These are phyloP conservation scores for Saccharomycopsis hybrid DNA, from an alignment of 1,139 yeast species.

Conservation along the genomic window DNA sequence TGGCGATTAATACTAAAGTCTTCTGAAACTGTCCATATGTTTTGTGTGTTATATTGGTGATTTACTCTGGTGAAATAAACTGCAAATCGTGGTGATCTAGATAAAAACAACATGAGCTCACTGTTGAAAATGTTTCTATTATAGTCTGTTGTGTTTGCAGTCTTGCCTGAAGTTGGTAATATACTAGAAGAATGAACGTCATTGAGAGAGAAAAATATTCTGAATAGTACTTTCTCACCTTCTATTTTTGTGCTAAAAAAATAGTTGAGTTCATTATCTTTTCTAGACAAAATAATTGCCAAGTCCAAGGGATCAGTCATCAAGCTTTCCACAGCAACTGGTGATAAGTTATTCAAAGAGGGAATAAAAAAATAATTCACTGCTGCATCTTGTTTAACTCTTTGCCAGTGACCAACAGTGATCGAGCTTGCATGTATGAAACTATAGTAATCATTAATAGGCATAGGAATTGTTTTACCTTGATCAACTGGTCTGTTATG, in stretches of 20 bases:
- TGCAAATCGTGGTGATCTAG: constrained; percentile 67
- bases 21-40: constrained; percentile 79
- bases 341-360: constrained; percentile 41
- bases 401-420: constrained; percentile 74
- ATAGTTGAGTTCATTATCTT: constrained; percentile 65
- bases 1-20: constrained; percentile 81
- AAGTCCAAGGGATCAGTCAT: constrained; percentile 62
- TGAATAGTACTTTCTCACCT: constrained; percentile 56
- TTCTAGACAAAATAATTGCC: constrained; percentile 58
- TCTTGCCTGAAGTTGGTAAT: constrained; percentile 19
- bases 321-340: constrained; percentile 51
- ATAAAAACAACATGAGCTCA: constrained; percentile 46
- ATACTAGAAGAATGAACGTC: constrained; percentile 33
- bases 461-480: constrained; percentile 40
- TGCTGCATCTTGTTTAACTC: constrained; percentile 47
- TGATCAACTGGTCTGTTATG: constrained; percentile 22
- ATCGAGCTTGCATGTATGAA: constrained; percentile 61
- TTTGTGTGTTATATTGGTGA: constrained; percentile 24
- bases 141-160: constrained; percentile 11
- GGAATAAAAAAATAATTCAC: constrained; percentile 16
- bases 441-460: constrained; percentile 59
- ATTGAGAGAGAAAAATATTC: constrained; percentile 58
- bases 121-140: constrained; percentile 30
- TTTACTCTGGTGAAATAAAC: constrained; percentile 48
- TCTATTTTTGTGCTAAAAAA: constrained; percentile 67